phyloP scores from a whole-genome alignment of 225 moss, liverwort and hornwort genomes.

The Neckera pumila region DNA sequence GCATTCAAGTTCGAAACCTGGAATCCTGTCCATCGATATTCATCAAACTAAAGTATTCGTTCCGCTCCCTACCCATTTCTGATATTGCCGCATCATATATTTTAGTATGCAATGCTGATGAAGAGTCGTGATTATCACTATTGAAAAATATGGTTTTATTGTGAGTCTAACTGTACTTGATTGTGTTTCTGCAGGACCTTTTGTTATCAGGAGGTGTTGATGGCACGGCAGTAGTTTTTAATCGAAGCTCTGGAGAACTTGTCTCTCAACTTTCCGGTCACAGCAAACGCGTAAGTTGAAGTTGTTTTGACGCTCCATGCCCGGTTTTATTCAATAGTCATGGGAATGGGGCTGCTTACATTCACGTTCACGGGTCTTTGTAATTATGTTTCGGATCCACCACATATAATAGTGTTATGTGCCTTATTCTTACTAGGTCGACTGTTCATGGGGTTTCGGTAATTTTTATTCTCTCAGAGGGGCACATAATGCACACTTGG shows the following conservation, averaged over 20 bases:
- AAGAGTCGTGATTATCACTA: not conserved
- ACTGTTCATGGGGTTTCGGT: not conserved
- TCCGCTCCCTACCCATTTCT: not conserved
- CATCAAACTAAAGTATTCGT: conserved; percentile 72
- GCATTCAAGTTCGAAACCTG: conserved; percentile 95
- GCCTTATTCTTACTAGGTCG: not conserved
- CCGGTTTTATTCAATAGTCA: not conserved
- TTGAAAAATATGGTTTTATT: not conserved
- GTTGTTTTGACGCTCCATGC: not conserved
- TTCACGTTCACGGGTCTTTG: not conserved
- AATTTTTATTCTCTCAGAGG: not conserved
- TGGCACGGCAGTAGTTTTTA: conserved; percentile 70
- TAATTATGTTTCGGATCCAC: not conserved
- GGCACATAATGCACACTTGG: not conserved
- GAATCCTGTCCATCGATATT: conserved; percentile 76
- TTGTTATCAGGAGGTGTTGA: conserved; percentile 88
- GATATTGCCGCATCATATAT: not conserved
- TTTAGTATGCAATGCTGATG: not conserved
- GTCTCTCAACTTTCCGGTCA: conserved; percentile 79
- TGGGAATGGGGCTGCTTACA: not conserved
- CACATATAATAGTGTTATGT: not conserved
- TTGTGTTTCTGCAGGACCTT: conserved; percentile 48
- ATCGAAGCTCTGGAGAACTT: conserved; percentile 77
- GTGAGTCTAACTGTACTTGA: not conserved
- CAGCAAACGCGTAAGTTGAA: conserved; percentile 73